Conservation (phyloP, 1,139 yeast genomes). For the Yamadazyma triangularis region DNA sequence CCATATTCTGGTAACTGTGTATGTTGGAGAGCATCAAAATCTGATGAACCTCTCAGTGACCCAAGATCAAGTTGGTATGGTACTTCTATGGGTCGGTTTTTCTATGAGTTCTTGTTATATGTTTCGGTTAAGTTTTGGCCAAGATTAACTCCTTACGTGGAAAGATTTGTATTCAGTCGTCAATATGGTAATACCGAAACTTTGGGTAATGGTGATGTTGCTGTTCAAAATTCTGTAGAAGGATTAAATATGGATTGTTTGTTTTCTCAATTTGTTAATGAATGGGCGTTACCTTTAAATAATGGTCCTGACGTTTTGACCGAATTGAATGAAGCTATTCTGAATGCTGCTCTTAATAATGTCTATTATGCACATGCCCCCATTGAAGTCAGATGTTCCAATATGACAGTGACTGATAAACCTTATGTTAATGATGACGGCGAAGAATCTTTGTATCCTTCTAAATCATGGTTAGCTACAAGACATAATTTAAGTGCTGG, state of each 20-base stretch:
- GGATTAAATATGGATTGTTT: constrained; percentile 95
- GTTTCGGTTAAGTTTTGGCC: constrained; percentile 71
- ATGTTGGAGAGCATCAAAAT: constrained; percentile 83
- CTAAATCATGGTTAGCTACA: constrained; percentile 36
- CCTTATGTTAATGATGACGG: constrained; percentile 45
- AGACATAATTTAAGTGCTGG: constrained; percentile 48
- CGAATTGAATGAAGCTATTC: constrained; percentile 57
- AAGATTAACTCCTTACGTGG: constrained; percentile 76
- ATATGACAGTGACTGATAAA: constrained; percentile 54
- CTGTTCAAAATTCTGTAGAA: constrained; percentile 77
- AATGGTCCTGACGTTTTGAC: constrained; percentile 71
- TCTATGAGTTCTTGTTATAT: constrained; percentile 79
- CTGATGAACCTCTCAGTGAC: constrained; percentile 56
- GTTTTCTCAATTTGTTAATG: constrained; percentile 91
- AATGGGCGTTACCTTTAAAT: constrained; percentile 88
- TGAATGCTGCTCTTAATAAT: constrained; percentile 53
- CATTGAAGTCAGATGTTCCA: constrained; percentile 89
- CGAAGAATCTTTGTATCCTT: constrained; percentile 39
- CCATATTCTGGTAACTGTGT: constrained; percentile 86
- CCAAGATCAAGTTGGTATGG: constrained; percentile 86
- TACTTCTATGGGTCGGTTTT: constrained; percentile 66
- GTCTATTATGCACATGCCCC: constrained; percentile 91
- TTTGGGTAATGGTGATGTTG: constrained; percentile 58
- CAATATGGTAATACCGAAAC: constrained; percentile 81
- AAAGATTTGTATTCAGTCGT: constrained; percentile 75